These are phyloP conservation scores for Clonostachys rosea DNA, from an alignment of 2,329 filamentous ascomycete species.

Conservation along the genomic window DNA sequence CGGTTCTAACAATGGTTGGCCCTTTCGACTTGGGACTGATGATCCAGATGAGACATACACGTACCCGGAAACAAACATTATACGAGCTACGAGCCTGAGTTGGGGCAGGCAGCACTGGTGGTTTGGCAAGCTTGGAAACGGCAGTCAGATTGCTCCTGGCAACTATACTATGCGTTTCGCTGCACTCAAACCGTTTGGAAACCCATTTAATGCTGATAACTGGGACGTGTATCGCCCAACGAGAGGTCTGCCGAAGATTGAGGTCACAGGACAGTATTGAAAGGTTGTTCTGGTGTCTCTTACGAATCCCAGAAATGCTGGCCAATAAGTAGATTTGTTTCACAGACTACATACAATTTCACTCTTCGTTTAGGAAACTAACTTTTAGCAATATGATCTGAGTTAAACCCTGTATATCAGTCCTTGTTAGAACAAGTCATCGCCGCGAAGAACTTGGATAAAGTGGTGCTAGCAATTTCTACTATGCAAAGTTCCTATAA, in stretches of 20 bases:
- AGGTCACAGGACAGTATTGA: neutral
- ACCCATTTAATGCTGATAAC: constrained; percentile 5
- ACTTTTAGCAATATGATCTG: no score
- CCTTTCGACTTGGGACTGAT: neutral
- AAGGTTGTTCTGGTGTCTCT: no score
- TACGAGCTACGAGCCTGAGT: neutral
- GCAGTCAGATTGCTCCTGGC: constrained; percentile 6
- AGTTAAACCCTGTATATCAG: no score
- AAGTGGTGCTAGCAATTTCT: no score
- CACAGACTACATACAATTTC: no score
- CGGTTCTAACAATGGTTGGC: neutral
- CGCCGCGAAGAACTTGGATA: no score
- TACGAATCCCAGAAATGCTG: no score
- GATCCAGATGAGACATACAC: neutral
- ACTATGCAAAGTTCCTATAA: no score
- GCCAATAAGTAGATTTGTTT: no score
- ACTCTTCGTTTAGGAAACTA: no score
- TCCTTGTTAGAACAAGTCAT: no score
- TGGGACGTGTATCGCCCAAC: constrained; percentile 1
- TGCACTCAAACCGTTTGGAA: neutral
- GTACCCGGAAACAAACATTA: neutral
- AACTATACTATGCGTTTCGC: constrained; percentile 5
- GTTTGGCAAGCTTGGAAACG: constrained; percentile 18
- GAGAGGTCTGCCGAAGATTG: neutral
- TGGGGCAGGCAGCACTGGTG: constrained; percentile 10